These are phyloP conservation scores for Croton laevigatus DNA, from an alignment of 441 rosid species.

Conservation along the genomic window DNA sequence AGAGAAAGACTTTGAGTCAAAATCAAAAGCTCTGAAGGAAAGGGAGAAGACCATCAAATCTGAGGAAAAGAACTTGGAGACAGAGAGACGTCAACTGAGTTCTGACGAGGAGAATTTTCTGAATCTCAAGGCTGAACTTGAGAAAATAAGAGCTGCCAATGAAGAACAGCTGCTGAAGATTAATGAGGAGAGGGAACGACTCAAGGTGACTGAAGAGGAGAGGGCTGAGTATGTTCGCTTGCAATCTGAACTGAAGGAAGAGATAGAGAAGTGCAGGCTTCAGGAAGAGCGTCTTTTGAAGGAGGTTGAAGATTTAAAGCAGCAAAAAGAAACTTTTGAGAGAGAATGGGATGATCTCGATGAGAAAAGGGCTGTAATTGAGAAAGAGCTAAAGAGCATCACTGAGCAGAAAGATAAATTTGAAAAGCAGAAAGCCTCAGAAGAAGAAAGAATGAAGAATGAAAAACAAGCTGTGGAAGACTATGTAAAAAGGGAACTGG, in stretches of 20 bases:
- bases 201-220: slow-evolving; percentile 74
- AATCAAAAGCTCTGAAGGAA: slow-evolving; percentile 56
- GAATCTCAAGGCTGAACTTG: slow-evolving; percentile 58
- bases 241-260: slow-evolving; percentile 76
- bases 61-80: slow-evolving; percentile 65
- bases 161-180: slow-evolving; percentile 62
- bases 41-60: slow-evolving; percentile 60
- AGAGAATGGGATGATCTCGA: slow-evolving; percentile 91
- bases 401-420: slow-evolving; percentile 54
- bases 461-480: slow-evolving; percentile 56
- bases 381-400: slow-evolving; percentile 49
- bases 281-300: slow-evolving; percentile 71
- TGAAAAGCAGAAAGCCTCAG: slow-evolving; percentile 54
- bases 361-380: slow-evolving; percentile 61
- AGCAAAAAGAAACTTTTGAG: slow-evolving; percentile 83
- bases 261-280: slow-evolving; percentile 65
- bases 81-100: slow-evolving; percentile 43
- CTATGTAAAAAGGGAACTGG: slow-evolving; percentile 54
- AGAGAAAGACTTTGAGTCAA: slow-evolving; percentile 62
- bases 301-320: slow-evolving; percentile 84
- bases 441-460: slow-evolving; percentile 61
- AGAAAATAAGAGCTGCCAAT: slow-evolving; percentile 58
- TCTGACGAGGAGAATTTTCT: slow-evolving; percentile 56
- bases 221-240: slow-evolving; percentile 64
- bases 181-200: slow-evolving; percentile 53